Percentiles rank a stretch among this genome's conserved stretches.
These are phyloP conservation scores for Dioscorea cayenensis DNA, from an alignment of 116 monocot genomes.

Conservation along the genomic window DNA sequence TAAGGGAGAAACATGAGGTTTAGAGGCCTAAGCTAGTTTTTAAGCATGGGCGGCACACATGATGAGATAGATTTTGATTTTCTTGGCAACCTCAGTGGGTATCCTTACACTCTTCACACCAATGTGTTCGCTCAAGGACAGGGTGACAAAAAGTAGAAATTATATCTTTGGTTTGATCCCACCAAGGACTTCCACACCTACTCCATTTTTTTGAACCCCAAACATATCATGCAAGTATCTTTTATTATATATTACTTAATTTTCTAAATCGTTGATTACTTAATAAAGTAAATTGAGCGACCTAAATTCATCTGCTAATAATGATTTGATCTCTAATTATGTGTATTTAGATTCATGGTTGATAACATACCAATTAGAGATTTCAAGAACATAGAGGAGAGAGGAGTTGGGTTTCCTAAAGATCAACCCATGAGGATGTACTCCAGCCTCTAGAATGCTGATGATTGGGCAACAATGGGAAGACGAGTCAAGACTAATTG, in stretches of 20 bases:
- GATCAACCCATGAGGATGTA: constrained; percentile 34
- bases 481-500: constrained; percentile 50
- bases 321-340: not conserved
- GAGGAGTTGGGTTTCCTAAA: constrained; percentile 32
- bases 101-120: constrained; percentile 51
- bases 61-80: constrained; percentile 61
- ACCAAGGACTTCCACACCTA: constrained; percentile 41
- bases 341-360: constrained; percentile 21
- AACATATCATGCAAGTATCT: constrained; percentile 22
- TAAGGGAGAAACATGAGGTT: no score
- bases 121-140: constrained; percentile 37
- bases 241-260: no score
- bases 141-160: constrained; percentile 33
- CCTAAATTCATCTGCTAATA: no score
- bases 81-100: constrained; percentile 38
- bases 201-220: constrained; percentile 44
- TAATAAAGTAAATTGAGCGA: no score
- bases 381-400: constrained; percentile 35
- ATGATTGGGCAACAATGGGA: constrained; percentile 52
- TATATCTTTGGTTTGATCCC: constrained; percentile 51
- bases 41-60: no score
- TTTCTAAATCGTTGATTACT: no score
- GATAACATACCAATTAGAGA: constrained; percentile 44
- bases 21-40: no score
- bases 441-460: constrained; percentile 52